Evolutionary conservation across 1,284 basidiomycete genomes (phyloP), one percentile per base, ranked within the genome.

Genomic region (Cutaneotrichosporon curvatum): DNA sequence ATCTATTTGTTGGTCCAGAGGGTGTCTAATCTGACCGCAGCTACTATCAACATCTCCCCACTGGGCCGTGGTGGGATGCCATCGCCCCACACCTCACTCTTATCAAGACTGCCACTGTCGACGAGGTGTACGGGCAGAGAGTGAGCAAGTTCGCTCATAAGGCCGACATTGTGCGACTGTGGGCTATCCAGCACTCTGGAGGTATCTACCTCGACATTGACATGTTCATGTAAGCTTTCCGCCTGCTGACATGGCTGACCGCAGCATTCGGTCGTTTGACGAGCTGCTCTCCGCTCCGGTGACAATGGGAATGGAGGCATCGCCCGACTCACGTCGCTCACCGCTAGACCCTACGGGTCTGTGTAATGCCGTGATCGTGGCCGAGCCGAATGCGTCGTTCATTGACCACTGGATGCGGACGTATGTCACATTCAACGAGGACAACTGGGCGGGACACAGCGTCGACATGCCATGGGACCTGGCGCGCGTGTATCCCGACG

Each of bases 201-300:
- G 75, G 75, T 9, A 72, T 76, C 19, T 76, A 76, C 50, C 63
- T 76, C 15, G 75, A 77, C 48, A 70, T 74, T n/a, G 75, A 76
- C 53, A 61, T 67, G 45, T 72, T 58, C 50, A 58, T 70, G 70
- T 71, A 46, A 53, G 50, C 42, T 19, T 9, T 14, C 31, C 14
- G 6, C 19, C 18, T 2, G 5, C 25, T 7, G 11, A 4, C 39
- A 4, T 0, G 36, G 31, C 48, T 46, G 36, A 37, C 10, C n/a
- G 11, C 53, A 65, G 64, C 4, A 53, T 60, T 23, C 57, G 61
- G 37, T 51, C 65, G 2, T 69, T 71, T 42, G 66, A 63, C 39
- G 61, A 67, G 37, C 51, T 73, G 16, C 37, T 72, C 32, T 65
- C 62, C 37, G 65, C 60, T 42, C 64, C 69, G 0, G 68, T 65